Base-by-base conservation (phyloP, 257 asterid genomes). In the Cruciata laevipes region DNA sequence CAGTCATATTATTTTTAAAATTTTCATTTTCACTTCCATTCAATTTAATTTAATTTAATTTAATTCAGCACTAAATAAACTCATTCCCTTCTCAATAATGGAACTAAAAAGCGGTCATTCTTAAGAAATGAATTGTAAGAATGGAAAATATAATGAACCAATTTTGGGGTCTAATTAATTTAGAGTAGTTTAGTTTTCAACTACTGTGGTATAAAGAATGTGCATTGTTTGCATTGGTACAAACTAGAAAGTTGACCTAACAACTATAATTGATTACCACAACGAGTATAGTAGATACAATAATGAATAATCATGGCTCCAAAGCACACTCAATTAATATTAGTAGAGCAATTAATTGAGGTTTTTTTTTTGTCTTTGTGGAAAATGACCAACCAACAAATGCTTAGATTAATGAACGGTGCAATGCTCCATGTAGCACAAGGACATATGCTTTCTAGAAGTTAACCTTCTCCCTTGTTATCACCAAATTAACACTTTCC, bases 331-430 rank as follows among this genome's bases (percentile, higher is more conserved):
- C n/a, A n/a, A n/a, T 24, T 72, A 33, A 60, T 17, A 67, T 49
- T 31, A 58, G 51, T 73, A 49, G 63, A 49, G 63, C 64, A 24
- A 25, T 47, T 47, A 47, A 21, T 67, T 60, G 64, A 23, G 61
- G 51, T 57, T 73, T 66, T 73, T 73, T 57, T 73, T 66, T 73
- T 73, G 73, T 59, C 57, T 18, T 57, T 49, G 72, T 61, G 63
- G 67, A 51, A 33, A 40, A 47, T 13, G 20, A 31, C 32, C 32
- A 67, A 47, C 30, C 49, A 60, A 67, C 56, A 47, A 66, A 31
- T 47, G 18, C 30, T 30, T 72, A 31, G 57, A 40, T 21, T 40
- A 40, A 66, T 21, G 44, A 57, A 38, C 25, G 52, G 71, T 58
- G 6, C 71, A 66, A n/a, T 65, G 76, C 76, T 72, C 71, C 40